These are phyloP conservation scores for Hypoxylon sp. DNA, from an alignment of 2,329 filamentous ascomycete species.

Conservation along the genomic window DNA sequence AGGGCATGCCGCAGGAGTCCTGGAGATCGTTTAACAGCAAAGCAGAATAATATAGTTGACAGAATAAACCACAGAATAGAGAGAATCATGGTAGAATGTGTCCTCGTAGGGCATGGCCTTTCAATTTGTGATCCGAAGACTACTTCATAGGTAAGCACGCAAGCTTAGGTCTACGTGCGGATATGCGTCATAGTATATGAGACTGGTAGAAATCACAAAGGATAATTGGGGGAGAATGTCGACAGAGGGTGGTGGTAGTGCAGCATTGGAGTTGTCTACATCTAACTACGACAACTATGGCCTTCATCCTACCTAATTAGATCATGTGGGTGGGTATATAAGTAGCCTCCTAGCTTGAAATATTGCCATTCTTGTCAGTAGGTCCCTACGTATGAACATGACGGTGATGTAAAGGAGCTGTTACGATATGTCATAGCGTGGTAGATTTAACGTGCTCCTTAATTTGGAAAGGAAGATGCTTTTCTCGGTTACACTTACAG, in stretches of 20 bases:
- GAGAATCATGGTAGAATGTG: not conserved
- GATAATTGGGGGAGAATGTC: not conserved
- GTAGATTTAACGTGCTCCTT: too few species aligned
- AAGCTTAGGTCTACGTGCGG: not conserved
- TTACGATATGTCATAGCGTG: too few species aligned
- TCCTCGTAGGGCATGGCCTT: not conserved
- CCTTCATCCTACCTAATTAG: too few species aligned
- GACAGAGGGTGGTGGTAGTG: not conserved
- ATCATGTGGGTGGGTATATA: too few species aligned
- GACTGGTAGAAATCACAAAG: not conserved
- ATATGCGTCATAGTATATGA: not conserved
- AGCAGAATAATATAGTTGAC: constrained; percentile 16
- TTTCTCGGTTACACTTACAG: not conserved
- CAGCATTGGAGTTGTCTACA: too few species aligned
- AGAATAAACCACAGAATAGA: constrained; percentile 14
- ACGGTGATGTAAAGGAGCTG: too few species aligned
- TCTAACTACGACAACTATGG: too few species aligned
- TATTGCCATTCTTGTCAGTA: too few species aligned
- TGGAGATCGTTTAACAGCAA: constrained; percentile 9
- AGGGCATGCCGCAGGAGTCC: not conserved
- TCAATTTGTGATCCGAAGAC: not conserved
- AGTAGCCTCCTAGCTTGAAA: too few species aligned
- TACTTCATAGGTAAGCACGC: not conserved
- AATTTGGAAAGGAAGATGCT: too few species aligned
- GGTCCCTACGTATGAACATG: too few species aligned